These are phyloP conservation scores for Fraxinus floribunda DNA, from an alignment of 305 asterid genomes.

Conservation along the genomic window DNA sequence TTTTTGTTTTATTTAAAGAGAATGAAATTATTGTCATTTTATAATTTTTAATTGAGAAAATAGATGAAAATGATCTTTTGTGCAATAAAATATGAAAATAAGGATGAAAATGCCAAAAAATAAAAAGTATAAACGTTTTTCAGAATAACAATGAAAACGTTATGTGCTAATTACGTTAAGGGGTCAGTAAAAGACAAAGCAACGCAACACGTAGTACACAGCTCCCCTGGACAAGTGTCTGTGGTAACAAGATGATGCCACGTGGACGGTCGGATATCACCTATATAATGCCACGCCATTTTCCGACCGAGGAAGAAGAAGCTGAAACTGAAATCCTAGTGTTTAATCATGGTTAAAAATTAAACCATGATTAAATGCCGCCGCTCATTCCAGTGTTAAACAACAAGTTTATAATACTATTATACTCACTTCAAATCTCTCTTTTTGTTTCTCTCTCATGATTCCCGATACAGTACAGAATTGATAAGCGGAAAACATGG, in stretches of 20 bases:
- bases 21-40: too few relatives aligned
- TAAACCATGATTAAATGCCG: neutral
- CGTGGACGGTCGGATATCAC: slow-evolving; percentile 22
- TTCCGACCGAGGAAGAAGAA: neutral
- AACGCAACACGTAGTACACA: slow-evolving; percentile 5
- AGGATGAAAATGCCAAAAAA: too few relatives aligned
- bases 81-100: too few relatives aligned
- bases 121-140: too few relatives aligned
- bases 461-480: neutral
- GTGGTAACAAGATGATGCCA: slow-evolving; percentile 17
- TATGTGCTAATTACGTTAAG: too few relatives aligned
- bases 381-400: neutral
- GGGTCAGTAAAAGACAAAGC: neutral
- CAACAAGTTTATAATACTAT: neutral
- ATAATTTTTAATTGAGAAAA: too few relatives aligned
- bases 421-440: neutral
- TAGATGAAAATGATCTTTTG: too few relatives aligned
- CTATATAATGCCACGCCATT: slow-evolving; percentile 3
- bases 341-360: neutral
- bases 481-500: neutral
- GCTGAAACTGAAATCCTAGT: neutral
- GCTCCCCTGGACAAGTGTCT: slow-evolving; percentile 20
- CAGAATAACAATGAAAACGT: too few relatives aligned
- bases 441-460: neutral
- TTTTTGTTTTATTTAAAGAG: too few relatives aligned